These are phyloP conservation scores for Zygosaccharomyces bailii DNA, from an alignment of 805 yeast species.

Conservation along the genomic window DNA sequence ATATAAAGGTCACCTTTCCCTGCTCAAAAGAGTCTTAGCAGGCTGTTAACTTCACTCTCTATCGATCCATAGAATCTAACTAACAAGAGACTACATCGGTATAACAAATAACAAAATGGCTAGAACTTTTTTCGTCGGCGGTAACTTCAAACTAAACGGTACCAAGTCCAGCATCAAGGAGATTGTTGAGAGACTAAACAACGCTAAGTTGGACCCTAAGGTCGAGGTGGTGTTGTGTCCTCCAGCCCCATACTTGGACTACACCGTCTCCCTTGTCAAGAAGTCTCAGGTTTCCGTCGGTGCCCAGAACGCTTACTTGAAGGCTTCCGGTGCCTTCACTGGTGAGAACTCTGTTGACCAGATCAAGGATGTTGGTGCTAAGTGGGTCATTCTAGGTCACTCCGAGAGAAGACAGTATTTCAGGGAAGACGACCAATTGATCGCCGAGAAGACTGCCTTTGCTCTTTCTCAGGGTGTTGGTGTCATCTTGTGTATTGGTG, in stretches of 20 bases:
- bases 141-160: slow-evolving; percentile 99
- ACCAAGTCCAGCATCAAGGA: slow-evolving; percentile 76
- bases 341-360: slow-evolving; percentile 92
- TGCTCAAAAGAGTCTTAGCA: neutral
- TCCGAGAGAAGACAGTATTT: slow-evolving; percentile 96
- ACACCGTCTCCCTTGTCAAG: slow-evolving; percentile 65
- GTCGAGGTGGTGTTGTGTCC: slow-evolving; percentile 96
- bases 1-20: neutral
- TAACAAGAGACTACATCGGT: neutral
- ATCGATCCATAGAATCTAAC: neutral
- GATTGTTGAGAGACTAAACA: slow-evolving; percentile 81
- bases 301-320: slow-evolving; percentile 87
- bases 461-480: slow-evolving; percentile 86
- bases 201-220: slow-evolving; percentile 65
- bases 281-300: slow-evolving; percentile 73
- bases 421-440: slow-evolving; percentile 83
- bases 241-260: slow-evolving; percentile 86
- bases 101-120: slow-evolving; percentile 45
- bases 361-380: slow-evolving; percentile 86
- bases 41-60: neutral
- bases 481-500: slow-evolving; percentile 97
- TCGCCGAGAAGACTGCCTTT: slow-evolving; percentile 91
- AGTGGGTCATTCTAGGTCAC: slow-evolving; percentile 96
- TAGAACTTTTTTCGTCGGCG: slow-evolving; percentile 95
- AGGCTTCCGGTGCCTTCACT: slow-evolving; percentile 94